These are phyloP conservation scores for Nakazawaea molendinolei DNA, from an alignment of 805 yeast genomes.

Conservation along the genomic window DNA sequence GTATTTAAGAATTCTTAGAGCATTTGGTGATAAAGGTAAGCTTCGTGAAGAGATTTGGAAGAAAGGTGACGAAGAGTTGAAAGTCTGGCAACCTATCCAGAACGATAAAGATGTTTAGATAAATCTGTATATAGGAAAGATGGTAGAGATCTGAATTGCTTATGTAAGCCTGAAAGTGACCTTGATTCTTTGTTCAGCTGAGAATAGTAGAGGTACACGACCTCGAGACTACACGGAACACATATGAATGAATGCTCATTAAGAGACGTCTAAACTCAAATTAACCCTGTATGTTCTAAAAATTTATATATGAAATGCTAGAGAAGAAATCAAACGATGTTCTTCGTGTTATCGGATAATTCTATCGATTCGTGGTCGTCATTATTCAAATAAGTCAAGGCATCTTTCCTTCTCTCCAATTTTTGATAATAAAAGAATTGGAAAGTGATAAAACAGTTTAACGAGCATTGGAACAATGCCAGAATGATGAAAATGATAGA, in stretches of 20 bases:
- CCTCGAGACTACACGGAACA: too few relatives aligned
- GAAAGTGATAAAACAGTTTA: conserved; percentile 66
- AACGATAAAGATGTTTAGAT: conserved; percentile 3
- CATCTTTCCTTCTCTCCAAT: conserved; percentile 16
- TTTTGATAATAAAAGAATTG: conserved; percentile 62
- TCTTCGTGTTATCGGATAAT: conserved; percentile 2
- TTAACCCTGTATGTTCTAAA: too few relatives aligned
- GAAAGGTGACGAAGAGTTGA: conserved; percentile 4
- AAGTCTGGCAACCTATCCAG: conserved; percentile 9
- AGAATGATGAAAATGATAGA: conserved; percentile 60
- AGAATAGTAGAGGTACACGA: too few relatives aligned
- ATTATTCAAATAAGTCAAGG: conserved; percentile 8
- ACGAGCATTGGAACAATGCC: conserved; percentile 69
- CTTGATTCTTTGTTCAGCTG: too few relatives aligned
- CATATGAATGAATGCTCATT: too few relatives aligned
- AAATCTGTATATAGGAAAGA: background rate
- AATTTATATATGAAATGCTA: too few relatives aligned
- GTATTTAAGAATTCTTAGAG: conserved; percentile 20
- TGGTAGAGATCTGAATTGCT: too few relatives aligned
- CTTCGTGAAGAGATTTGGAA: conserved; percentile 15
- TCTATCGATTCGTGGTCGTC: conserved; percentile 9
- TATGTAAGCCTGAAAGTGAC: too few relatives aligned
- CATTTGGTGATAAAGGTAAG: conserved; percentile 26
- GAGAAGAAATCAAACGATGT: too few relatives aligned
- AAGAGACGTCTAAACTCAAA: too few relatives aligned